These are phyloP conservation scores for Fusarium chlamydosporum DNA, from an alignment of 2,329 filamentous ascomycete genomes.

Conservation along the genomic window DNA sequence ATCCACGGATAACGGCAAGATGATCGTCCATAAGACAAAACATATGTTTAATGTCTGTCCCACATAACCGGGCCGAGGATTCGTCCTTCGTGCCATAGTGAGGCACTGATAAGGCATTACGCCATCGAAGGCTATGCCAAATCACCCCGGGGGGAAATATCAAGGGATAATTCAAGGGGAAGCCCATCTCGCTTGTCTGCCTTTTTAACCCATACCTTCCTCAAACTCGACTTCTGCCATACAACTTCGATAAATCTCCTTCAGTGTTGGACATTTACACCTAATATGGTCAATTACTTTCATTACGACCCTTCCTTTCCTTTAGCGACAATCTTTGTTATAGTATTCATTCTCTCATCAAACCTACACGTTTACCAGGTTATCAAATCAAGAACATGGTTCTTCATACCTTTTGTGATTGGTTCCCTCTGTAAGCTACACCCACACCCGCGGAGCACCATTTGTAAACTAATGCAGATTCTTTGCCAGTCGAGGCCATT, in stretches of 20 bases:
- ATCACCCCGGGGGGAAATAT: background rate
- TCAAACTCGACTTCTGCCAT: background rate
- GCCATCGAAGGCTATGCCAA: background rate
- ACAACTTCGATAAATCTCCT: background rate
- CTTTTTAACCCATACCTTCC: background rate
- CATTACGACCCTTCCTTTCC: constrained; percentile 13
- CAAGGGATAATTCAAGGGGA: background rate
- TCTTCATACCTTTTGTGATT: constrained; percentile 9
- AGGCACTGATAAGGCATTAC: background rate
- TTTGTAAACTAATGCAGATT: background rate
- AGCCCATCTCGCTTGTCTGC: no score
- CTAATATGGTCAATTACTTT: constrained; percentile 8
- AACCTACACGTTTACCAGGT: constrained; percentile 1
- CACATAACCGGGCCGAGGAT: background rate
- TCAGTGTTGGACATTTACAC: background rate
- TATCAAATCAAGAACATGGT: constrained; percentile 1
- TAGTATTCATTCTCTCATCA: background rate
- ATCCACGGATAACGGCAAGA: background rate
- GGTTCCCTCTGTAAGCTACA: background rate
- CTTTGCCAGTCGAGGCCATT: background rate
- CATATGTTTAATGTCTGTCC: background rate
- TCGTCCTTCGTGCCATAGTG: background rate
- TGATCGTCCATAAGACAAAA: background rate
- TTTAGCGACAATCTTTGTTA: background rate
- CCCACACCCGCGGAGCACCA: no score